Evolutionary conservation across 768 basidiomycete genomes (phyloP), one percentile per base, ranked within the genome.

Genomic region (Lactarius indigo): DNA sequence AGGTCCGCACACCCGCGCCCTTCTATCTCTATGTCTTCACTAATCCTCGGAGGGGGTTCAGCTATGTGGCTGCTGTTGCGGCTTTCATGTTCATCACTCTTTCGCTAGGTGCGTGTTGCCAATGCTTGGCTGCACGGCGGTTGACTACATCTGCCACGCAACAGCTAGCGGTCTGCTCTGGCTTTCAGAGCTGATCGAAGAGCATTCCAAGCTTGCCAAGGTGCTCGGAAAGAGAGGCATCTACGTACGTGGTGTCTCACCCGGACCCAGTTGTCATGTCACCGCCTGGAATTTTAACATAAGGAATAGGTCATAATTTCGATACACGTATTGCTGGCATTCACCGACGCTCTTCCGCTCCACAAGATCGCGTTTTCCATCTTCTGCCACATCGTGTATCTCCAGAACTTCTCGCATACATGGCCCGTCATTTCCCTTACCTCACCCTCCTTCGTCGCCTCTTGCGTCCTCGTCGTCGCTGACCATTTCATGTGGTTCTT

Each of bases 401-500:
- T 95, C 44, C 90, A 91, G 77, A 98, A 98, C 78, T 97, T 98
- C 77, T 92, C 94, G 12, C 72, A 78, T 6, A 82, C 83, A 28
- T 99, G 97, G 96, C 97, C 97, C 1, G 78, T 93, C 74, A 98
- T 99, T 72, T 95, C 93, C 2, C 84, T 99, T 57, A 84, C 92
- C 18, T 98, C 96, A 0, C 74, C 80, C 23, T 85, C 87, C 7
- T 98, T 99, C 82, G 76, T 98, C 56, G 82, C 85, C 0, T 98
- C 96, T 0, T 97, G 95, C 76, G 69, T 83, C 23, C 79, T 96
- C 63, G 96, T 97, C 69, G 84, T 99, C 64, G 76, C 80, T 1
- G 94, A 98, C 79, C 97, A 98, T 77, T 98, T 98, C 74, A 76
- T 93, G 47, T 98, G 96, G 93, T 99, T 99, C 81, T 94, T 92